Evolutionary conservation across 176 grass and related monocot genomes (phyloP).

Genomic region (Triticum timopheevii): DNA sequence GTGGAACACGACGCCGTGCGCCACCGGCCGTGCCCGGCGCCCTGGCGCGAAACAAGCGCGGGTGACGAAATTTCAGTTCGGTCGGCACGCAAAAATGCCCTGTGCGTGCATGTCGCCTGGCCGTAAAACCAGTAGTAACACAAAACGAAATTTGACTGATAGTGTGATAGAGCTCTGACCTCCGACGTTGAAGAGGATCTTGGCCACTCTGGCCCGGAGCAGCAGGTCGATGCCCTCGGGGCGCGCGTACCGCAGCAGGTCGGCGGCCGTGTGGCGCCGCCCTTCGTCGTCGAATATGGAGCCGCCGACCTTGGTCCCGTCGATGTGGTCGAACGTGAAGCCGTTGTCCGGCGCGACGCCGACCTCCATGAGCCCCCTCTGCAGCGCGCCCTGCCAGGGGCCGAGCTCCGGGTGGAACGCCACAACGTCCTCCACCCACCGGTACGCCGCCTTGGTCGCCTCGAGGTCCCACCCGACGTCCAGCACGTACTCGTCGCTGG

Average conservation of each 20-base stretch:
- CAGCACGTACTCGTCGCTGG: conserved; percentile 43
- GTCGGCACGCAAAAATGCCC: neutral
- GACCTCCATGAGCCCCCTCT: conserved; percentile 56
- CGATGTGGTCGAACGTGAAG: conserved; percentile 65
- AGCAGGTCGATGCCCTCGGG: conserved; percentile 50
- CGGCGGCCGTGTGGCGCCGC: conserved; percentile 63
- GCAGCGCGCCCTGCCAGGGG: conserved; percentile 54
- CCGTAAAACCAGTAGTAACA: neutral
- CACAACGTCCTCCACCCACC: conserved; percentile 72
- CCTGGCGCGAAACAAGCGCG: neutral
- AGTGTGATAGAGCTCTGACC: conserved; percentile 22
- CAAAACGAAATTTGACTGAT: neutral
- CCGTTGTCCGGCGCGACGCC: conserved; percentile 59
- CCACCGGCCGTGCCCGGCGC: conserved; percentile 35
- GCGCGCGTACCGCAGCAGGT: conserved; percentile 55
- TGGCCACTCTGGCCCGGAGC: conserved; percentile 58
- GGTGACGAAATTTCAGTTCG: neutral
- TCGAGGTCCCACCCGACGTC: conserved; percentile 44
- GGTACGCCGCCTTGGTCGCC: conserved; percentile 49
- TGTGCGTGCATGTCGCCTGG: neutral
- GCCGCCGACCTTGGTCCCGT: conserved; percentile 63
- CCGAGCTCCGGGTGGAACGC: conserved; percentile 57
- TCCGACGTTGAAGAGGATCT: conserved; percentile 55
- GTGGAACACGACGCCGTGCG: conserved; percentile 69
- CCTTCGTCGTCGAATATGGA: conserved; percentile 63